phyloP scores from a whole-genome alignment of 2,329 filamentous ascomycete species.

The Zymoseptoria crescenta region DNA sequence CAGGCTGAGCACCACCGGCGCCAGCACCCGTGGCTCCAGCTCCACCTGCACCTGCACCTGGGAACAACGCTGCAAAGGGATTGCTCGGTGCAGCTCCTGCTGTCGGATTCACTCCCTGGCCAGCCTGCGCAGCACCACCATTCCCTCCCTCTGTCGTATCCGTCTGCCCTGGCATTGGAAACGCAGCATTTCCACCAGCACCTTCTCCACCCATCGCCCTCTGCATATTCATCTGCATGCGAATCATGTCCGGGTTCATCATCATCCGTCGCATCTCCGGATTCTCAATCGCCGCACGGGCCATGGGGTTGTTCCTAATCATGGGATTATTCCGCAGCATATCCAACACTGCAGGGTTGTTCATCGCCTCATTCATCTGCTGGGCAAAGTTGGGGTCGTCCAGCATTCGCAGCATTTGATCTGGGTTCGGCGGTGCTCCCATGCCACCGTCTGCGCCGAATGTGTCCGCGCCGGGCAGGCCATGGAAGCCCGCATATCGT shows the following conservation, averaged over 20 bases:
- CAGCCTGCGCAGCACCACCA: constrained; percentile 32
- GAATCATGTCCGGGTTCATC: constrained; percentile 78
- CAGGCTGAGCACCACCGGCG: constrained; percentile 47
- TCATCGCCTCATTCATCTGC: constrained; percentile 87
- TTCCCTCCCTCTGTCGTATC: constrained; percentile 60
- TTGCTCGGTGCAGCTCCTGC: constrained; percentile 34
- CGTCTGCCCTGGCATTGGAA: constrained; percentile 86
- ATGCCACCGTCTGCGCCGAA: constrained; percentile 95
- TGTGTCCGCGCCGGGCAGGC: constrained; percentile 75
- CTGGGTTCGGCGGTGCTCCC: constrained; percentile 75
- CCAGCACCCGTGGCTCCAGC: constrained; percentile 17
- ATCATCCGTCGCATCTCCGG: constrained; percentile 87
- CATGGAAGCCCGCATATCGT: constrained; percentile 84
- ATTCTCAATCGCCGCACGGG: constrained; percentile 77
- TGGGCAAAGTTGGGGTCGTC: constrained; percentile 80
- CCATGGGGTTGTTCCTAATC: constrained; percentile 84
- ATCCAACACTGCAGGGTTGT: constrained; percentile 89
- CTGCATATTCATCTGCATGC: constrained; percentile 76
- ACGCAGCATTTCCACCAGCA: constrained; percentile 46
- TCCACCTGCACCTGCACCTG: constrained; percentile 21
- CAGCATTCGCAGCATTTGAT: constrained; percentile 76
- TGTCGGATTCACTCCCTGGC: constrained; percentile 8
- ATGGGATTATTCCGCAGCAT: constrained; percentile 59
- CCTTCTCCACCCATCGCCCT: constrained; percentile 51
- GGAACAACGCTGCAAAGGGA: constrained; percentile 56